Evolutionary conservation across 2,329 filamentous ascomycete genomes (phyloP).

Genomic region (Phoma sp.): DNA sequence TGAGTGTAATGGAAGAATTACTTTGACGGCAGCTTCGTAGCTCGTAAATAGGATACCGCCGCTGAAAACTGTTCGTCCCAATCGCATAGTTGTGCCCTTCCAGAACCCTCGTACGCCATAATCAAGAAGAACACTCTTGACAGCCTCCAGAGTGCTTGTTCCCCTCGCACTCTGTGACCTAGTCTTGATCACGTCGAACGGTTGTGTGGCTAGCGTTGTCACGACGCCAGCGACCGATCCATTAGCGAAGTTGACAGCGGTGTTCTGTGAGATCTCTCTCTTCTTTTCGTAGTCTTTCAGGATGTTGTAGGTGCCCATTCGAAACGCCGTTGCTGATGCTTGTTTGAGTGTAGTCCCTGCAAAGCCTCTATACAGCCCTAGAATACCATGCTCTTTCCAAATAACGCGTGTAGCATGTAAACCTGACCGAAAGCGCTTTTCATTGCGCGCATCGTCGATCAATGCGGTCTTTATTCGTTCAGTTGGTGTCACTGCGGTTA

Average conservation of each 20-base stretch:
- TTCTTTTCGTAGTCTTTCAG: constrained; percentile 65
- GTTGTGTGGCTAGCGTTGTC: constrained; percentile 67
- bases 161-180: constrained; percentile 66
- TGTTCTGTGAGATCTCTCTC: constrained; percentile 58
- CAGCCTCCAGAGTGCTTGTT: constrained; percentile 64
- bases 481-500: constrained; percentile 72
- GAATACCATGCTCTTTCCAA: constrained; percentile 61
- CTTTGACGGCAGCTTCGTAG: constrained; percentile 64
- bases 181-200: constrained; percentile 71
- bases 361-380: constrained; percentile 65
- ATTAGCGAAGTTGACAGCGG: constrained; percentile 66
- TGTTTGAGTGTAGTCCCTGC: constrained; percentile 69
- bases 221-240: constrained; percentile 67
- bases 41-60: constrained; percentile 72
- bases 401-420: constrained; percentile 61
- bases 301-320: constrained; percentile 69
- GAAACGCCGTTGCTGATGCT: constrained; percentile 66
- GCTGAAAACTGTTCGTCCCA: constrained; percentile 69
- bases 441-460: constrained; percentile 66
- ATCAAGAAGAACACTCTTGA: constrained; percentile 62
- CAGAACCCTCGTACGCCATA: constrained; percentile 69
- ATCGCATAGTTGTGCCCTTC: constrained; percentile 72
- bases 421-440: constrained; percentile 59
- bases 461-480: constrained; percentile 74
- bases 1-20: constrained; percentile 55